These are phyloP conservation scores for Ophiostoma ulmi DNA, from an alignment of 2,329 filamentous ascomycete genomes.

Conservation along the genomic window DNA sequence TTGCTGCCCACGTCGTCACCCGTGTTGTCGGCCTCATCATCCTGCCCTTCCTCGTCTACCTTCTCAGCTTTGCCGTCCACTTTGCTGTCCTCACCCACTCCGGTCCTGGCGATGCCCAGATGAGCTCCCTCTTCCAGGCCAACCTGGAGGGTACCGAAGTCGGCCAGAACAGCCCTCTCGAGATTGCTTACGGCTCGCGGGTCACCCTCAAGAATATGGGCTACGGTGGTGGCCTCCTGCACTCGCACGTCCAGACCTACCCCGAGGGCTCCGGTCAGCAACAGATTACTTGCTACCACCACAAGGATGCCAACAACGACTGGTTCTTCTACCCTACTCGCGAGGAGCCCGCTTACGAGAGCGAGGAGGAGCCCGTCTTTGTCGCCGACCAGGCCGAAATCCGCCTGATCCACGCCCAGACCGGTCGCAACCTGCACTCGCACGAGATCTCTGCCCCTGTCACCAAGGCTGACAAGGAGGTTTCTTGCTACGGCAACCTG, in stretches of 20 bases:
- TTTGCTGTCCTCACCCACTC: conserved; percentile 90
- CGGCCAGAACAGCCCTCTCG: conserved; percentile 87
- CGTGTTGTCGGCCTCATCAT: conserved; percentile 83
- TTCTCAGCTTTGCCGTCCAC: conserved; percentile 91
- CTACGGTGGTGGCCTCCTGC: conserved; percentile 90
- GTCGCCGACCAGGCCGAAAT: conserved; percentile 73
- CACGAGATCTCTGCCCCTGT: conserved; percentile 85
- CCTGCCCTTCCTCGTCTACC: conserved; percentile 84
- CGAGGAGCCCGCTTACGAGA: conserved; percentile 64
- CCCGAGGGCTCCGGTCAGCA: conserved; percentile 91
- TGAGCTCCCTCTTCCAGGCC: conserved; percentile 98
- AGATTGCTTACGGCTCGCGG: conserved; percentile 82
- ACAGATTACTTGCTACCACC: conserved; percentile 98
- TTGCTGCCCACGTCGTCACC: conserved; percentile 68
- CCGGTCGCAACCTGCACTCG: conserved; percentile 93
- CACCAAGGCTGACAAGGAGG: conserved; percentile 84
- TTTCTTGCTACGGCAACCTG: conserved; percentile 91
- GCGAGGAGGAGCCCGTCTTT: conserved; percentile 66
- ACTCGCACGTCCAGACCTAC: conserved; percentile 94
- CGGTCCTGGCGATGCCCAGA: conserved; percentile 96
- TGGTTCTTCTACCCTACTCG: conserved; percentile 99
- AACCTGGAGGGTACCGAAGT: conserved; percentile 92
- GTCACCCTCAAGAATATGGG: conserved; percentile 99
- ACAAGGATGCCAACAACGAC: conserved; percentile 99
- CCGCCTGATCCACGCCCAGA: conserved; percentile 89